Percentiles rank a stretch among this genome's conserved stretches.
Evolutionary conservation across 2,329 filamentous ascomycete species (phyloP).

Genomic region (Septoria linicola): DNA sequence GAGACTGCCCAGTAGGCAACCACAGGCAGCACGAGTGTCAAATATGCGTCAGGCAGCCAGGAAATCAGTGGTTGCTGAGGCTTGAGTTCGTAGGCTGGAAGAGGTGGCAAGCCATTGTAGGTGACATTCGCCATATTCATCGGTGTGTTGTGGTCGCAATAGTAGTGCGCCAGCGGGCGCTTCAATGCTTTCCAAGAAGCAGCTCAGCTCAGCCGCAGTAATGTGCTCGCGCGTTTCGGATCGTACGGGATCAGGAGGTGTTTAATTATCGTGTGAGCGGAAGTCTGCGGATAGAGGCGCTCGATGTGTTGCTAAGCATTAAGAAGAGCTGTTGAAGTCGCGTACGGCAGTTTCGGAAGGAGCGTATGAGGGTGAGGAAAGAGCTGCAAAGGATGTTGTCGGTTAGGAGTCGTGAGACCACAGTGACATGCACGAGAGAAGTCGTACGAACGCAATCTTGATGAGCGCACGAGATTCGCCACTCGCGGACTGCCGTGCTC

Average conservation of each 20-base stretch:
- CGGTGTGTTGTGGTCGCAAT: slow-evolving; percentile 7
- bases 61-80: slow-evolving; percentile 55
- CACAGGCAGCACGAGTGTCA: slow-evolving; percentile 74
- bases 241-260: slow-evolving; percentile 11
- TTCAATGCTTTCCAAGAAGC: slow-evolving; percentile 3
- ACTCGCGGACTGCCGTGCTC: no score
- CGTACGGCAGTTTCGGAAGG: slow-evolving; percentile 14
- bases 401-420: not conserved
- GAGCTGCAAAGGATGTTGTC: not conserved
- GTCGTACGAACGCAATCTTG: slow-evolving; percentile 1
- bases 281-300: slow-evolving; percentile 4
- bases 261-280: slow-evolving; percentile 1
- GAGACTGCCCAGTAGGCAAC: slow-evolving; percentile 87
- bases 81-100: slow-evolving; percentile 48
- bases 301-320: no score
- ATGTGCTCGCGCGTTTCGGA: slow-evolving; percentile 1
- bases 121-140: slow-evolving; percentile 44
- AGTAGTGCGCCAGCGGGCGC: slow-evolving; percentile 16
- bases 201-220: slow-evolving; percentile 6
- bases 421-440: slow-evolving; percentile 6
- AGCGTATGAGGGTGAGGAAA: slow-evolving; percentile 20
- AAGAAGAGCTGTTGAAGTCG: not conserved
- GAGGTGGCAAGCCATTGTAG: slow-evolving; percentile 69
- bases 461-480: not conserved
- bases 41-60: slow-evolving; percentile 76